phyloP scores from a whole-genome alignment of 2,329 filamentous ascomycete genomes.

The Neonectria faginata region DNA sequence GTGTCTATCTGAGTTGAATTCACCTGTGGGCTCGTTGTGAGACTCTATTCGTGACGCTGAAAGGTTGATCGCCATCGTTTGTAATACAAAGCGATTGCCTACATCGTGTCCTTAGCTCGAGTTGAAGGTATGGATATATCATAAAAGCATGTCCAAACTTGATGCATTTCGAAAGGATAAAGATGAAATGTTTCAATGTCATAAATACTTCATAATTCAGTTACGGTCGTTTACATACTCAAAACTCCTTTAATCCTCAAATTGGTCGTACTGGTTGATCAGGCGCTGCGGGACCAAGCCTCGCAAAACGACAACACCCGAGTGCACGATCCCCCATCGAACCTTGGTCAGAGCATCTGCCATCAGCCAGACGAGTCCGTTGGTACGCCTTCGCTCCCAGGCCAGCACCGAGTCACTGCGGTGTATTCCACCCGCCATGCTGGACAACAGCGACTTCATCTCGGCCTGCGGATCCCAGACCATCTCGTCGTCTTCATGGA shows the following conservation, averaged over 20 bases:
- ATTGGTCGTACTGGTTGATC: slow-evolving; percentile 45
- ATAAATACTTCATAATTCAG: slow-evolving; percentile 1
- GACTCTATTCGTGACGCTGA: too few relatives aligned
- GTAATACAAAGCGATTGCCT: too few relatives aligned
- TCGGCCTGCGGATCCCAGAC: slow-evolving; percentile 62
- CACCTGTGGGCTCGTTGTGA: not conserved
- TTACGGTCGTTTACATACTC: not conserved
- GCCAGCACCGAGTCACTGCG: slow-evolving; percentile 46
- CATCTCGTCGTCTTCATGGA: slow-evolving; percentile 58
- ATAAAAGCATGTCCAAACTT: not conserved
- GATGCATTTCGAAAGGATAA: not conserved
- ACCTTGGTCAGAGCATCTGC: slow-evolving; percentile 66
- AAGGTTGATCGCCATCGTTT: too few relatives aligned
- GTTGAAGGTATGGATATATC: too few relatives aligned
- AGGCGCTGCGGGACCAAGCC: slow-evolving; percentile 48
- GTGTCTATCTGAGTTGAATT: not conserved
- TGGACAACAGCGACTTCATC: slow-evolving; percentile 58
- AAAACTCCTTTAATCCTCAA: slow-evolving; percentile 19
- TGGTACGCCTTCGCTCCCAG: slow-evolving; percentile 61
- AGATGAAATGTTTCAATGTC: not conserved
- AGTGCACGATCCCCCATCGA: slow-evolving; percentile 71
- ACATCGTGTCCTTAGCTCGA: too few relatives aligned
- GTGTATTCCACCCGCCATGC: slow-evolving; percentile 50
- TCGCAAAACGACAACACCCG: slow-evolving; percentile 67
- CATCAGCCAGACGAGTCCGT: slow-evolving; percentile 66